These are phyloP conservation scores for Carallia brachiata DNA, from an alignment of 345 rosid genomes.

Conservation along the genomic window DNA sequence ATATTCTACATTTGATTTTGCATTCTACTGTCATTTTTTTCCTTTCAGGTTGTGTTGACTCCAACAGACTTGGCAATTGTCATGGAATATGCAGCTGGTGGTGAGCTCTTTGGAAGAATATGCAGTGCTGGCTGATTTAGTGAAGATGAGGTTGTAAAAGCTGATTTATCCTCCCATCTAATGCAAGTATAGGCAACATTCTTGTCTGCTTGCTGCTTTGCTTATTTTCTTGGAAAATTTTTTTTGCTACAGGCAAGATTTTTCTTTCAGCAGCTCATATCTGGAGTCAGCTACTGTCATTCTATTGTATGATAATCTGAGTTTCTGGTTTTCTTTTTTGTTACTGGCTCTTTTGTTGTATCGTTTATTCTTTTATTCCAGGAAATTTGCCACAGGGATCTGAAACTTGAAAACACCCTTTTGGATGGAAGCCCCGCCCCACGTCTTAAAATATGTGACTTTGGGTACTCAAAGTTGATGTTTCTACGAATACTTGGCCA, in stretches of 20 bases:
- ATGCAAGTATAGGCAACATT: neutral
- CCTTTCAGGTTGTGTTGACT: conserved; percentile 59
- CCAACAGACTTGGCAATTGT: conserved; percentile 77
- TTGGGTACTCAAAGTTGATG: conserved; percentile 55
- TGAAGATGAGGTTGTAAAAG: conserved; percentile 71
- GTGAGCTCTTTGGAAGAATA: conserved; percentile 77
- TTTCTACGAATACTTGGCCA: neutral
- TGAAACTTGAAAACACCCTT: conserved; percentile 58
- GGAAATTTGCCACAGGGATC: conserved; percentile 65
- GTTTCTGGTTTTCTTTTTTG: neutral
- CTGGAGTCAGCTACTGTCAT: conserved; percentile 92
- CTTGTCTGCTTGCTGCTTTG: neutral
- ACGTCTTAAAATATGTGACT: conserved; percentile 60
- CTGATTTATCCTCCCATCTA: neutral
- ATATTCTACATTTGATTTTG: neutral
- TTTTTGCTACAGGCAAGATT: conserved; percentile 53
- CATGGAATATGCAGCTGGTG: conserved; percentile 93
- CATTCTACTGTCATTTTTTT: neutral
- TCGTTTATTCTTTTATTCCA: conserved; percentile 23
- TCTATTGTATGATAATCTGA: conserved; percentile 50
- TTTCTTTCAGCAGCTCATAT: conserved; percentile 86
- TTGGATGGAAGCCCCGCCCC: conserved; percentile 62
- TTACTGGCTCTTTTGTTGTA: neutral
- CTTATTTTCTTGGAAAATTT: conserved; percentile 1
- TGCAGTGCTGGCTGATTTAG: conserved; percentile 88